These are phyloP conservation scores for Trichoderma arundinaceum DNA, from an alignment of 2,329 filamentous ascomycete genomes.

Conservation along the genomic window DNA sequence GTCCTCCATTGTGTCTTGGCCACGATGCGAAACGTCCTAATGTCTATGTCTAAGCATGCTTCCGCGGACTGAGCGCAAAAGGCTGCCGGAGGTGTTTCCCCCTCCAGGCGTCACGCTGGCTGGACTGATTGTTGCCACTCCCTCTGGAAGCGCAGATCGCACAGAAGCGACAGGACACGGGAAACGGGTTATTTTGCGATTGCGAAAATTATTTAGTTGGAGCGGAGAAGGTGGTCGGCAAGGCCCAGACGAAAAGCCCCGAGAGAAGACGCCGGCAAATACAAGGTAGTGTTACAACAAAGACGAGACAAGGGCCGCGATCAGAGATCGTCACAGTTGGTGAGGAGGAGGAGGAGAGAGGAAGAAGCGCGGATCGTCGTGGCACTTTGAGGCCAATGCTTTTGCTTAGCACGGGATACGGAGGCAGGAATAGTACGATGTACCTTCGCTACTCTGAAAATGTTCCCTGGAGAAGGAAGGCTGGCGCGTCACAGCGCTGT, in stretches of 20 bases:
- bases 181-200: constrained; percentile 2
- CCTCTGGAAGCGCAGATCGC: neutral
- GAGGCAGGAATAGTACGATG: constrained; percentile 7
- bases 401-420: constrained; percentile 1
- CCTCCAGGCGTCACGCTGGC: constrained; percentile 11
- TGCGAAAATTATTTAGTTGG: constrained; percentile 20
- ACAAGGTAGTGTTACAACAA: neutral
- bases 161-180: neutral
- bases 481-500: constrained; percentile 30
- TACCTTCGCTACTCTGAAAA: neutral
- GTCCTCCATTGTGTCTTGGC: constrained; percentile 31
- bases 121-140: constrained; percentile 9
- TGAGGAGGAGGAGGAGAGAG: constrained; percentile 22
- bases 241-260: neutral
- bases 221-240: constrained; percentile 21
- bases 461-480: neutral
- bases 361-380: constrained; percentile 22
- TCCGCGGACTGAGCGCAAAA: constrained; percentile 5
- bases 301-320: constrained; percentile 2
- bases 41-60: constrained; percentile 29
- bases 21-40: constrained; percentile 23
- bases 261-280: constrained; percentile 12
- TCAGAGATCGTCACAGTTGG: constrained; percentile 6
- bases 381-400: constrained; percentile 25
- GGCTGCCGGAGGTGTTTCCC: neutral